phyloP scores from a whole-genome alignment of 352 stramenopile genomes.

The Phytophthora pseudosyringae region DNA sequence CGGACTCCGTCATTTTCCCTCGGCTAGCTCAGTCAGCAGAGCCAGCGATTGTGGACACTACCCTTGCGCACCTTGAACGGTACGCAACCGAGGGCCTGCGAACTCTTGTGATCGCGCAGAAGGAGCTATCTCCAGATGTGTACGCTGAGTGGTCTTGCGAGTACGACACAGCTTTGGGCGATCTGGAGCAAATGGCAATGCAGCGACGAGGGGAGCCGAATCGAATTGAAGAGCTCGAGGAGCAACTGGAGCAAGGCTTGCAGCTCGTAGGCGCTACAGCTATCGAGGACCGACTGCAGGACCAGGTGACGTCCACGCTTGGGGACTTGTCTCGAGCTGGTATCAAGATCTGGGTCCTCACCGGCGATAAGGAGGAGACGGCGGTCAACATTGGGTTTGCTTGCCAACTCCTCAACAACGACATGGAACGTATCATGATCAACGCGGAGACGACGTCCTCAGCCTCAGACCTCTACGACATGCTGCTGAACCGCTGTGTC shows the following conservation, averaged over 20 bases:
- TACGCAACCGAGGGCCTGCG: slow-evolving; percentile 89
- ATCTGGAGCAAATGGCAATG: slow-evolving; percentile 70
- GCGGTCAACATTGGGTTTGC: slow-evolving; percentile 97
- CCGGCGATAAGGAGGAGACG: slow-evolving; percentile 94
- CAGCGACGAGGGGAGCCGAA: slow-evolving; percentile 69
- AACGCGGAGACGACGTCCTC: slow-evolving; percentile 69
- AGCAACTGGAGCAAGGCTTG: slow-evolving; percentile 75
- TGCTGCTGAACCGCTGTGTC: slow-evolving; percentile 56
- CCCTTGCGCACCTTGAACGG: slow-evolving; percentile 78
- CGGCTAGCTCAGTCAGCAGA: slow-evolving; percentile 38
- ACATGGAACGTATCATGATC: slow-evolving; percentile 93
- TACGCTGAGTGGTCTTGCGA: slow-evolving; percentile 79
- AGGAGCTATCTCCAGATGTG: slow-evolving; percentile 65
- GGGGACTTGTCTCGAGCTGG: slow-evolving; percentile 73
- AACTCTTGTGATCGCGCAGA: slow-evolving; percentile 90
- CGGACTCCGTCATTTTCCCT: slow-evolving; percentile 85
- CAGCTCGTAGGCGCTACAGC: slow-evolving; percentile 80
- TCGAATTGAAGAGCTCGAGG: slow-evolving; percentile 83
- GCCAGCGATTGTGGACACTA: slow-evolving; percentile 54
- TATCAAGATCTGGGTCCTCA: slow-evolving; percentile 90
- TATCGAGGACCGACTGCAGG: slow-evolving; percentile 86
- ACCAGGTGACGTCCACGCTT: slow-evolving; percentile 78
- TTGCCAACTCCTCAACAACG: slow-evolving; percentile 95
- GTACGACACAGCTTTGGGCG: slow-evolving; percentile 76
- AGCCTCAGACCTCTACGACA: slow-evolving; percentile 63